Evolutionary conservation across 306 rosid species (phyloP).

Genomic region (Rosa chinensis): DNA sequence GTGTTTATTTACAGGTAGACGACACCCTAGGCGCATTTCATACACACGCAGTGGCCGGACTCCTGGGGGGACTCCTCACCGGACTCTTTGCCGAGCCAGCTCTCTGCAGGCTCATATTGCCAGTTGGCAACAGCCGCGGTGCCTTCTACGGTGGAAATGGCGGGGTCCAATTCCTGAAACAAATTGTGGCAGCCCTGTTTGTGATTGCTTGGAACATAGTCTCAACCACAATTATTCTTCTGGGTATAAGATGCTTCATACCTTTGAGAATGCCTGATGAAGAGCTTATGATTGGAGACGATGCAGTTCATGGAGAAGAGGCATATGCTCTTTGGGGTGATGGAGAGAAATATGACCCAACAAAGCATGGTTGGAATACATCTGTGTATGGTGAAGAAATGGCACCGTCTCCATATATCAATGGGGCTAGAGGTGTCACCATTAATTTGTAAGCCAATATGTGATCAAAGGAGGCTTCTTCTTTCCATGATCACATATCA

Average conservation of each 20-base stretch:
- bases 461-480: neutral
- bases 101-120: conserved; percentile 56
- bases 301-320: conserved; percentile 94
- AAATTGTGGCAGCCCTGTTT: conserved; percentile 68
- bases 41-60: conserved; percentile 96
- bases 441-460: conserved; percentile 46
- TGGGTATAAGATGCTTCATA: conserved; percentile 56
- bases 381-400: conserved; percentile 21
- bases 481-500: neutral
- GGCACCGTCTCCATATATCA: conserved; percentile 62
- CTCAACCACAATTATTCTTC: conserved; percentile 77
- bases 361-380: conserved; percentile 58
- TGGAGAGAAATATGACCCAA: conserved; percentile 86
- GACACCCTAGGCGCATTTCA: conserved; percentile 93
- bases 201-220: conserved; percentile 82
- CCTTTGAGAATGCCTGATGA: conserved; percentile 91
- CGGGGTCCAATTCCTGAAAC: conserved; percentile 68
- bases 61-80: conserved; percentile 82
- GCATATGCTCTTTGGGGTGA: conserved; percentile 99
- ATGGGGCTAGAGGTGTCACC: conserved; percentile 91
- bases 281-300: conserved; percentile 78
- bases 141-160: conserved; percentile 87
- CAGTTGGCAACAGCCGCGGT: conserved; percentile 57
- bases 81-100: conserved; percentile 94
- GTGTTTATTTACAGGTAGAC: conserved; percentile 53